Evolutionary conservation across 257 asterid species (phyloP), one percentile per base, ranked within the genome.

Genomic region (Cordia subcordata): DNA sequence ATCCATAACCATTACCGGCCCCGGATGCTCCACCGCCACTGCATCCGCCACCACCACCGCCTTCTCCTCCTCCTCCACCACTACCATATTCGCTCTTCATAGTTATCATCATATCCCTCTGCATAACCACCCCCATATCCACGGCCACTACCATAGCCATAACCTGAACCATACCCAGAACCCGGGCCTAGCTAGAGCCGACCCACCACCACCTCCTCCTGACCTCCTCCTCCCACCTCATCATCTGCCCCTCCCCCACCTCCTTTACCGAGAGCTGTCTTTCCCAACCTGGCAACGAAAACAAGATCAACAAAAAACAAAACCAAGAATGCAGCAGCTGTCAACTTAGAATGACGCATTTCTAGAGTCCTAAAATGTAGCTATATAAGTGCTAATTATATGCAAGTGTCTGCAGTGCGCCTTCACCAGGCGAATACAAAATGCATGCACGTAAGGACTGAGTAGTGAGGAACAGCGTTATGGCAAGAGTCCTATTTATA

Each of bases 291-390:
- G 62, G 83, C 89, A 10, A 80, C 80, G 37, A 77, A 39, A 16
- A 78, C 79, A 71, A 79, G 69, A 67, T 82, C 89, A 58, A 75
- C 69, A 65, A 85, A 64, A 64, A 77, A 32, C 77, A 85, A 56
- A 47, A 69, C 52, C 67, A 85, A 52, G 39, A 77, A 71, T 63
- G 80, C 74, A 13, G 69, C 73, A 62, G 73, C 72, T 13, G 77
- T 33, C 72, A 75, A 16, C 71, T 75, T 75, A 20, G 59, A 37
- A 49, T 49, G 57, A 21, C 58, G 83, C 94, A 85, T 81, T 74
- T 60, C 17, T 8, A 37, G 56, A 60, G 44, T 53, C 35, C 35
- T 27, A 6, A 27, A 27, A 27, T 6, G 35, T 27, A 27, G 35
- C 35, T 27, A 27, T 27, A 27, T 27, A 27, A 27, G 35, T 27